These are phyloP conservation scores for Prunus campanulata DNA, from an alignment of 306 rosid genomes.

Conservation along the genomic window DNA sequence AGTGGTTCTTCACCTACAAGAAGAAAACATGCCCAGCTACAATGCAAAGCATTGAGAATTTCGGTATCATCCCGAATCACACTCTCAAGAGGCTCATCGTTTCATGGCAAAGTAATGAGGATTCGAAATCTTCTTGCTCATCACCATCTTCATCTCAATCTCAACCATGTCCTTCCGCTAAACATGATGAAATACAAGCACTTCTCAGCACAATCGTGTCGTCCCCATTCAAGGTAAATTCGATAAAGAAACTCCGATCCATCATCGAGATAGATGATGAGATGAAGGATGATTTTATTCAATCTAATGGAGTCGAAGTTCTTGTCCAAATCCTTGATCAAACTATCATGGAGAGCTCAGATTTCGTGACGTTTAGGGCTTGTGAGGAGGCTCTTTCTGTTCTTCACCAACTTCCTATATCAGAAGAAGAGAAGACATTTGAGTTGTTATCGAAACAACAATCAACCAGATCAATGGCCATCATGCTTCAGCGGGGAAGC, in stretches of 20 bases:
- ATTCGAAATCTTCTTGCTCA: neutral
- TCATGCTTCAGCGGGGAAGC: slow-evolving; percentile 45
- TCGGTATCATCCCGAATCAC: slow-evolving; percentile 44
- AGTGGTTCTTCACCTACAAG: slow-evolving; percentile 52
- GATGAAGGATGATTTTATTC: slow-evolving; percentile 21
- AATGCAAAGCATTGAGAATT: slow-evolving; percentile 33
- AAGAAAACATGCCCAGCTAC: slow-evolving; percentile 59
- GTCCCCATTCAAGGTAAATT: slow-evolving; percentile 52
- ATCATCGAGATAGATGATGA: slow-evolving; percentile 25
- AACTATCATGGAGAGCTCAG: slow-evolving; percentile 29
- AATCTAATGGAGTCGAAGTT: slow-evolving; percentile 30
- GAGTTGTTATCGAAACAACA: slow-evolving; percentile 29
- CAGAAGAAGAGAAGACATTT: slow-evolving; percentile 18
- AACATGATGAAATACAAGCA: slow-evolving; percentile 24
- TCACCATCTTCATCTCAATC: slow-evolving; percentile 5
- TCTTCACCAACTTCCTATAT: slow-evolving; percentile 30
- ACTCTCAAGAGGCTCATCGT: slow-evolving; percentile 52
- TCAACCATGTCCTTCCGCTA: neutral
- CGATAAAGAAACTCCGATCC: slow-evolving; percentile 45
- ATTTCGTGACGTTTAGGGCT: slow-evolving; percentile 37
- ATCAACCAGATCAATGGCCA: slow-evolving; percentile 30
- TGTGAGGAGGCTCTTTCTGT: slow-evolving; percentile 53
- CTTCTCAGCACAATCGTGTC: slow-evolving; percentile 37
- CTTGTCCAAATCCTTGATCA: slow-evolving; percentile 32
- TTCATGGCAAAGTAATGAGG: slow-evolving; percentile 31